A percentile compares a stretch with the other conserved stretches of the same genome.
phyloP scores from a whole-genome alignment of 176 grass and related monocot species.

The Juncus effusus region DNA sequence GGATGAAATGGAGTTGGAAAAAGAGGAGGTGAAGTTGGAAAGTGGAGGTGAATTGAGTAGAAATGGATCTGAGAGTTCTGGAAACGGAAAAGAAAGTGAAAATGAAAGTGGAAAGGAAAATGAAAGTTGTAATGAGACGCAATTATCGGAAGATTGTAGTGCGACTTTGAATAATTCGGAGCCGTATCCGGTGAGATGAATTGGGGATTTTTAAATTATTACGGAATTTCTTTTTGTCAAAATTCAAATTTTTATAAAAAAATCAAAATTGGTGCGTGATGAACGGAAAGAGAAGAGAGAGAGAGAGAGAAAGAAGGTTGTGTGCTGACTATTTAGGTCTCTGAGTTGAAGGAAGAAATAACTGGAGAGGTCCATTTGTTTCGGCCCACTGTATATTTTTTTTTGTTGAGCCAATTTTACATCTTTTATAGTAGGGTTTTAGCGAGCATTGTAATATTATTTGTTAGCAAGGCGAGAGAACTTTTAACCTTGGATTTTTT shows the following conservation, averaged over 20 bases:
- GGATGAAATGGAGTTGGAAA: neutral
- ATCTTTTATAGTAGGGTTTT: slow-evolving; percentile 29
- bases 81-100: slow-evolving; percentile 15
- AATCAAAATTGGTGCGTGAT: neutral
- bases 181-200: slow-evolving; percentile 59
- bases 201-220: neutral
- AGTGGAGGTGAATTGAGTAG: slow-evolving; percentile 4
- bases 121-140: slow-evolving; percentile 29
- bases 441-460: slow-evolving; percentile 39
- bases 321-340: slow-evolving; percentile 11
- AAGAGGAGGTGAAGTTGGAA: neutral
- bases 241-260: slow-evolving; percentile 14
- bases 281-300: neutral
- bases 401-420: slow-evolving; percentile 33
- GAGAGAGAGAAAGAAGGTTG: slow-evolving; percentile 1
- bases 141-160: slow-evolving; percentile 28
- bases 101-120: slow-evolving; percentile 37
- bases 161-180: slow-evolving; percentile 35
- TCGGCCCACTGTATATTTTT: slow-evolving; percentile 40
- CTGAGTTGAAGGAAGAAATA: slow-evolving; percentile 13
- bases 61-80: neutral
- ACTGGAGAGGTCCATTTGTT: slow-evolving; percentile 25
- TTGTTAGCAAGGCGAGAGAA: slow-evolving; percentile 48
- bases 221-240: slow-evolving; percentile 5
- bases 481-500: slow-evolving; percentile 1